Conservation (phyloP, 2,329 filamentous ascomycete species). For the Lecanicillium sp. region DNA sequence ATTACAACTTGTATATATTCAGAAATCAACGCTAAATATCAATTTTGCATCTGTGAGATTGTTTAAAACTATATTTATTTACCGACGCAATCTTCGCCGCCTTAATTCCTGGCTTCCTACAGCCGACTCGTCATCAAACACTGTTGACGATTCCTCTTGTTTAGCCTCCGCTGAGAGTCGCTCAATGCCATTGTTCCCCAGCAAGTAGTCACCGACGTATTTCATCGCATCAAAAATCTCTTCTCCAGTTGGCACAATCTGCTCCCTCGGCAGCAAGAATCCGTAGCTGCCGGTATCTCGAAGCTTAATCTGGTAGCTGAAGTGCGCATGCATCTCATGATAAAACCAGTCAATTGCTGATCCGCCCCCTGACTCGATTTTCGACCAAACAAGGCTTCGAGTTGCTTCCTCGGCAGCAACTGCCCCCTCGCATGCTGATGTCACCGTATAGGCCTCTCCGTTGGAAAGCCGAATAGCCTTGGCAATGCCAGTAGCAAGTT, state of each 20-base stretch:
- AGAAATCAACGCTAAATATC: too few relatives aligned
- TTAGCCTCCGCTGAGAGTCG: constrained; percentile 11
- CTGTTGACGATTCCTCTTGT: background rate
- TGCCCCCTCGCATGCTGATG: constrained; percentile 80
- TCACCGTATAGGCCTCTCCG: constrained; percentile 67
- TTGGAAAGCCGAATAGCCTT: constrained; percentile 81
- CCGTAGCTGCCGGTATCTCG: constrained; percentile 91
- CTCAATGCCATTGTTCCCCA: constrained; percentile 62
- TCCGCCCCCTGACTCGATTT: constrained; percentile 70
- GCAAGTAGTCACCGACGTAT: constrained; percentile 73
- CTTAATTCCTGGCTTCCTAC: constrained; percentile 3
- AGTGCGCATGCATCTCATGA: constrained; percentile 71
- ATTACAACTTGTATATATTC: too few relatives aligned
- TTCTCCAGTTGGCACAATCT: constrained; percentile 83
- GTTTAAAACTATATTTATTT: background rate
- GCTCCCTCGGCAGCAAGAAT: constrained; percentile 76
- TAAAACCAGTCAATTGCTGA: constrained; percentile 95
- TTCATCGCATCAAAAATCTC: constrained; percentile 78
- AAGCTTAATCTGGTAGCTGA: constrained; percentile 90
- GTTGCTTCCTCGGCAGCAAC: constrained; percentile 28
- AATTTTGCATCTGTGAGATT: too few relatives aligned
- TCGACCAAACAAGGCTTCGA: constrained; percentile 18
- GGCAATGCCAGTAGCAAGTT: constrained; percentile 77
- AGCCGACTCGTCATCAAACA: background rate
- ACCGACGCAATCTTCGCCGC: constrained; percentile 3